Percentiles rank a stretch among this genome's conserved stretches.
Conservation (phyloP, 2,329 filamentous ascomycete species). For the Graphilbum sp. region DNA sequence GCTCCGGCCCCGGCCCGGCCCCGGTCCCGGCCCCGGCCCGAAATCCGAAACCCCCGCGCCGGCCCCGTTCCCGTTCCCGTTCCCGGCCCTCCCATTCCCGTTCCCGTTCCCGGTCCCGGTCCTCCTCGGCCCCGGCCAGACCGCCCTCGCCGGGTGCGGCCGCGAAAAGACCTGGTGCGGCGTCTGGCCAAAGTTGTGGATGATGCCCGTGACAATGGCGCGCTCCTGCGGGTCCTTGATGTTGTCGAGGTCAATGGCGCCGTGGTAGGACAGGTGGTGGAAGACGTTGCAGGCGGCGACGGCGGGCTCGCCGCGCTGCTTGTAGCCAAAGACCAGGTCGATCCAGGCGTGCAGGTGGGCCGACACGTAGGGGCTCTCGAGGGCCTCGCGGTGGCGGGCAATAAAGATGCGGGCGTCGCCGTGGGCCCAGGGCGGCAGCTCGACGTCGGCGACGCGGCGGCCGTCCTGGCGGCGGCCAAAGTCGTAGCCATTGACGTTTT, state of each 20-base stretch:
- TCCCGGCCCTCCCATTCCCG: too few species aligned
- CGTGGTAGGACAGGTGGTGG: slow-evolving; percentile 88
- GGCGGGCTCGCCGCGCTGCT: slow-evolving; percentile 85
- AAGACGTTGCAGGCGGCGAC: slow-evolving; percentile 90
- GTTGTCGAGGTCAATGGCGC: slow-evolving; percentile 78
- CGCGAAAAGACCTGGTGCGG: slow-evolving; percentile 85
- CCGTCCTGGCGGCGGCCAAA: slow-evolving; percentile 75
- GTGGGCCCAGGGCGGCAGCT: slow-evolving; percentile 91
- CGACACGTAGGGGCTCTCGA: slow-evolving; percentile 87
- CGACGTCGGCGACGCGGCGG: slow-evolving; percentile 67
- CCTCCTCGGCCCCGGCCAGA: slow-evolving; percentile 50
- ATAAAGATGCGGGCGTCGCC: slow-evolving; percentile 93
- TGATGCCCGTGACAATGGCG: slow-evolving; percentile 81
- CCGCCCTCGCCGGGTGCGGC: slow-evolving; percentile 60
- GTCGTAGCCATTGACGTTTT: slow-evolving; percentile 88
- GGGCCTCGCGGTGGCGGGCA: slow-evolving; percentile 81
- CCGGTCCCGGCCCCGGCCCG: too few species aligned
- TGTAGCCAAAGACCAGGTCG: slow-evolving; percentile 83
- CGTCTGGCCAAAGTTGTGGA: slow-evolving; percentile 97
- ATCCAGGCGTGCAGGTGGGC: slow-evolving; percentile 88
- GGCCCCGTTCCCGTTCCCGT: too few species aligned
- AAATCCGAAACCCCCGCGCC: too few species aligned
- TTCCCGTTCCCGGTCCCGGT: too few species aligned
- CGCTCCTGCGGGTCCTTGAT: slow-evolving; percentile 81
- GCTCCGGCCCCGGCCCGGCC: too few species aligned